Base-by-base conservation (phyloP, 805 yeast species). In the Candida nitratophila region DNA sequence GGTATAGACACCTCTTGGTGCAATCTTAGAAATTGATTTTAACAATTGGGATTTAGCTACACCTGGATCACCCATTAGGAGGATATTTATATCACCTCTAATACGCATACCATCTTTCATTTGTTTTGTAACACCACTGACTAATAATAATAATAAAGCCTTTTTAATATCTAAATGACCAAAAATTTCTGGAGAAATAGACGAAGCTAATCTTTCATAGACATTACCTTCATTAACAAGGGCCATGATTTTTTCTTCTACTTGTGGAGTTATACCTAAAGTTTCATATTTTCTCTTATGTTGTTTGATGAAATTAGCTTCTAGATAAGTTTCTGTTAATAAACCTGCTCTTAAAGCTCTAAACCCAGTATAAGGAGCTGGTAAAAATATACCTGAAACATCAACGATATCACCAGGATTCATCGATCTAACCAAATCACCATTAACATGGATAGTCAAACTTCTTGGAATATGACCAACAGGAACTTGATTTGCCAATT, bases 51-150 rank as follows among this genome's bases (percentile, higher is more conserved):
- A 93, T 66, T 93, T 93, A 58, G 99, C 99, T 44, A 93, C 99
- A 73, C 99, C 99, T 36, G 99, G 99, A 60, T 93, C 99, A 55
- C 99, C 99, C 97, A 93, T 91, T 42, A 93, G 73, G 68, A 97
- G 84, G 44, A 93, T 77, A 59, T 93, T 93, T 54, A 93, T 86
- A 62, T 93, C 99, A 57, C 99, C 99, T 71, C 99, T 82, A 57
- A 93, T 93, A 58, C 84, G 81, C 87, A 93, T 81, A 52, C 99
- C 99, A 66, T 93, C 99, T 38, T 95, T 96, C 54, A 91, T 80
- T 57, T 81, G 86, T 62, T 93, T 93, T 40, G 95, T 86, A 37
- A 90, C 97, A 57, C 99, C 99, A 42, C 99, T 96, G 51, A 93
- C 88, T 38, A 93, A 71, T 48, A 93, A 71, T 47, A 93, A 66